Conservation (phyloP, 345 rosid genomes). For the Syzygium jambos region DNA sequence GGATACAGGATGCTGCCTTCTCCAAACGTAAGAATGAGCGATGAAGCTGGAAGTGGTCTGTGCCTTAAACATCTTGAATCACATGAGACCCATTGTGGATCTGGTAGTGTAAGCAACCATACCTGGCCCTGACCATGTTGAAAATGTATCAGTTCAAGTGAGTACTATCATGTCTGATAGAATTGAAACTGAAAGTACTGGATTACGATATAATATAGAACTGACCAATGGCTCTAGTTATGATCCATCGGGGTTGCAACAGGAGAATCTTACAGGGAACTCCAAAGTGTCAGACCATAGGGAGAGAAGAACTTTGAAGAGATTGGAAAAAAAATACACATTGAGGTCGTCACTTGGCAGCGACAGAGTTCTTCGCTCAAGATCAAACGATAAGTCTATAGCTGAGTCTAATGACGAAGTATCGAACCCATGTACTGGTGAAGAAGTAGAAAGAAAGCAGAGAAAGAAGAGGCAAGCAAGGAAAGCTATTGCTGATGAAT, state of each 20-base stretch:
- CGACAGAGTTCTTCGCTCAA: slow-evolving; percentile 44
- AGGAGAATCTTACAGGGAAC: slow-evolving; percentile 4
- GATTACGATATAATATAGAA: not conserved
- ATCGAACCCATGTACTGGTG: slow-evolving; percentile 3
- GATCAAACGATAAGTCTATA: slow-evolving; percentile 26
- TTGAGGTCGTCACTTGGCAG: slow-evolving; percentile 20
- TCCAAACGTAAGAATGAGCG: not conserved
- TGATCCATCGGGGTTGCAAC: not conserved
- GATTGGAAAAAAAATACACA: slow-evolving; percentile 21
- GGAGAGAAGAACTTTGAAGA: slow-evolving; percentile 21
- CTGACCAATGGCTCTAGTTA: not conserved
- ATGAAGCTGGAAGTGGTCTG: not conserved
- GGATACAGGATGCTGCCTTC: not conserved
- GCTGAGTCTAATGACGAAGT: slow-evolving; percentile 15
- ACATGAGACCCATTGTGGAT: not conserved
- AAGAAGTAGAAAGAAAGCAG: not conserved
- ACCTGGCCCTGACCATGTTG: slow-evolving; percentile 8
- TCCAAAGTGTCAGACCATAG: slow-evolving; percentile 1
- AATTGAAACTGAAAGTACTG: not conserved
- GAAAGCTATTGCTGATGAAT: slow-evolving; percentile 36
- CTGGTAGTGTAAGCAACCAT: not conserved
- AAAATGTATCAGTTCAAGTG: slow-evolving; percentile 6
- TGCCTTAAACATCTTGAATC: not conserved
- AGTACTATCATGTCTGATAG: not conserved
- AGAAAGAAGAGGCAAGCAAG: not conserved